phyloP scores from a whole-genome alignment of 2,329 filamentous ascomycete genomes.

The Byssothecium circinans region DNA sequence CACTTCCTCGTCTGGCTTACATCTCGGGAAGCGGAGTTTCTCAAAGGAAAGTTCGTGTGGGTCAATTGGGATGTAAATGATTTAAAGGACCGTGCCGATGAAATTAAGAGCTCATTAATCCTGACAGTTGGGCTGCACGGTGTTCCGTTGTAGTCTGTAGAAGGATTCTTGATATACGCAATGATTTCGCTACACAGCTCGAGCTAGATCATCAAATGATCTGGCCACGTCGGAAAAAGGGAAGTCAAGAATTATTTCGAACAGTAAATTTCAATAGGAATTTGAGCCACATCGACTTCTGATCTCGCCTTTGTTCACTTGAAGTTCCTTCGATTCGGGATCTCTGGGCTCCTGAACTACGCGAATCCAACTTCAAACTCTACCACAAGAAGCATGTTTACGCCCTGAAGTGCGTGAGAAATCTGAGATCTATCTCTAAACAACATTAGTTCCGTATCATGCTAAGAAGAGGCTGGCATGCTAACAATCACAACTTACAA shows the following conservation, averaged over 20 bases:
- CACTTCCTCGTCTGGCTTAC: conserved; percentile 37
- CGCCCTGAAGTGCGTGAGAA: too few relatives aligned
- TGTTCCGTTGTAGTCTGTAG: conserved; percentile 10
- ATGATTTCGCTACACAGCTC: neutral
- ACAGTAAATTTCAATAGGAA: conserved; percentile 3
- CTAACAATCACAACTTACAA: too few relatives aligned
- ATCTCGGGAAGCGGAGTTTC: conserved; percentile 17
- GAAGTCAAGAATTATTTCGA: conserved; percentile 5
- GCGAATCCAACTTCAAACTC: too few relatives aligned
- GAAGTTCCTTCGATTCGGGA: too few relatives aligned
- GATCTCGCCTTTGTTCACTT: too few relatives aligned
- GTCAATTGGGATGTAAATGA: conserved; percentile 36
- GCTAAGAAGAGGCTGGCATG: too few relatives aligned
- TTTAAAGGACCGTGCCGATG: conserved; percentile 16
- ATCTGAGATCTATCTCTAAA: too few relatives aligned
- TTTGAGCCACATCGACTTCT: too few relatives aligned
- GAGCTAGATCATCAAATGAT: conserved; percentile 5
- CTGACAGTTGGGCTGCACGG: conserved; percentile 13
- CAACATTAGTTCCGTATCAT: too few relatives aligned
- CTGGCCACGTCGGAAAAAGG: conserved; percentile 2
- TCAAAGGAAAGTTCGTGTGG: conserved; percentile 23
- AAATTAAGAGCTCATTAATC: conserved; percentile 10
- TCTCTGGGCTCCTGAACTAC: too few relatives aligned
- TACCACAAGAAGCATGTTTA: too few relatives aligned
- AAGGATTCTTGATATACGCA: conserved; percentile 5